Conservation (phyloP, 768 basidiomycete genomes). For the Boletus pseudopeckii region DNA sequence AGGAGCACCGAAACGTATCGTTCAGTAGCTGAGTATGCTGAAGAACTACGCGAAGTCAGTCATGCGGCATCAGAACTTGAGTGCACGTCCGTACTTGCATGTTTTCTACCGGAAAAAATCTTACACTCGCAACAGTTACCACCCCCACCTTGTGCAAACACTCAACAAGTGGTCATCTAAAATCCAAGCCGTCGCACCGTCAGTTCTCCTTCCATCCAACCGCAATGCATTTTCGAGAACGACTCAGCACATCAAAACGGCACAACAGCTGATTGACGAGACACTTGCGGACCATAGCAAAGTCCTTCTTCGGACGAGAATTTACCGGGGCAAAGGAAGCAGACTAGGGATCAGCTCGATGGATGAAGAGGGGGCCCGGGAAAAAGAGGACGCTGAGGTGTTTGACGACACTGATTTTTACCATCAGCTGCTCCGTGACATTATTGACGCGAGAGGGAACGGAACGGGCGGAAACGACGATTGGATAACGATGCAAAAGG, state of each 20-base stretch:
- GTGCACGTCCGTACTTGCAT: constrained; percentile 41
- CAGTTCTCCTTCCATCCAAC: constrained; percentile 65
- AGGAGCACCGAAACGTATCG: constrained; percentile 33
- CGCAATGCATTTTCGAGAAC: constrained; percentile 66
- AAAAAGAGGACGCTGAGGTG: constrained; percentile 42
- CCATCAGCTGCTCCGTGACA: constrained; percentile 84
- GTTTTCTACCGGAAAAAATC: neutral
- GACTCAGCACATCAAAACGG: constrained; percentile 56
- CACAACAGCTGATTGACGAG: constrained; percentile 76
- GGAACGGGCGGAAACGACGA: constrained; percentile 47
- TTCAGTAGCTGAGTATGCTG: constrained; percentile 9
- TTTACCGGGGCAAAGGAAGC: constrained; percentile 46
- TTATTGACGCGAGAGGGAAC: constrained; percentile 68
- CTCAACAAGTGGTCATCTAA: constrained; percentile 95
- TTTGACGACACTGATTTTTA: constrained; percentile 95
- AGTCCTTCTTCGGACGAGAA: constrained; percentile 60
- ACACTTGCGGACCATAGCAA: constrained; percentile 56
- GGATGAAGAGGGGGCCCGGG: constrained; percentile 35
- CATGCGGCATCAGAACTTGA: constrained; percentile 46
- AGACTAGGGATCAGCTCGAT: constrained; percentile 38
- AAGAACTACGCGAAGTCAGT: constrained; percentile 42
- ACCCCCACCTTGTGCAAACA: constrained; percentile 71
- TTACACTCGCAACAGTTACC: constrained; percentile 41
- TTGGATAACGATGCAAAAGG: constrained; percentile 64
- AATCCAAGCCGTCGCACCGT: constrained; percentile 87